Evolutionary conservation across 2,329 filamentous ascomycete genomes (phyloP), one percentile per base, ranked within the genome.

Genomic region (Cercospora berteroae): DNA sequence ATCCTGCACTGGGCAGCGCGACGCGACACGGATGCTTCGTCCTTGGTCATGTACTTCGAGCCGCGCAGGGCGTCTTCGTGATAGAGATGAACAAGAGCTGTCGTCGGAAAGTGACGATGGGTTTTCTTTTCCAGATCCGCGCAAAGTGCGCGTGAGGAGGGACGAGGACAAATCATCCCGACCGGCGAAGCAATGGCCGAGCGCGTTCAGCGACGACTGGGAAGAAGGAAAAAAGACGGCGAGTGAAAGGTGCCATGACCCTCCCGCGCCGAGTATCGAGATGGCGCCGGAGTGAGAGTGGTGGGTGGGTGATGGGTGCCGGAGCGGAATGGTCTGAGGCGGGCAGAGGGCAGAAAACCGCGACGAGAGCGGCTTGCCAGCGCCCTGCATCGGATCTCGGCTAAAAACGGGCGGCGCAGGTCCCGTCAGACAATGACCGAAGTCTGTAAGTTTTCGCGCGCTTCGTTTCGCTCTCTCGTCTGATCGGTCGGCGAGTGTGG

Each of bases 81-180:
- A 16, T 56, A 48, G 8, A 50, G 44, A 50, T 23, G 44, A 27
- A 39, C 57, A 29, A 48, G 20, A 48, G 59, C n/a, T 61, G 20
- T 42, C 27, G 44, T 23, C 44, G 44, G 59, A 48, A 29, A 50
- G 27, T 10, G 13, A 31, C 39, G 59, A 48, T 29, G 58, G 58
- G 36, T 27, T n/a, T 60, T 16, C 61, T 31, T 27, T 56, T 56
- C 61, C 44, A 57, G 50, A 63, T 55, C 27, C 33, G 61, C 61
- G 48, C 31, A 39, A 25, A 18, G 50, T 56, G 50, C n/a, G 61
- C 48, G 31, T 42, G 31, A 31, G 23, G 44, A 23, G 20, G 44
- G 10, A 63, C 44, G 23, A 44, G 29, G 42, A 33, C 25, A n/a
- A 25, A 33, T 23, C 44, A 50, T 33, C 36, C 29, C 16, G 44